Percentiles rank a stretch among this genome's conserved stretches.
Evolutionary conservation across 352 stramenopile species (phyloP).

Genomic region (Pythium diclinum): DNA sequence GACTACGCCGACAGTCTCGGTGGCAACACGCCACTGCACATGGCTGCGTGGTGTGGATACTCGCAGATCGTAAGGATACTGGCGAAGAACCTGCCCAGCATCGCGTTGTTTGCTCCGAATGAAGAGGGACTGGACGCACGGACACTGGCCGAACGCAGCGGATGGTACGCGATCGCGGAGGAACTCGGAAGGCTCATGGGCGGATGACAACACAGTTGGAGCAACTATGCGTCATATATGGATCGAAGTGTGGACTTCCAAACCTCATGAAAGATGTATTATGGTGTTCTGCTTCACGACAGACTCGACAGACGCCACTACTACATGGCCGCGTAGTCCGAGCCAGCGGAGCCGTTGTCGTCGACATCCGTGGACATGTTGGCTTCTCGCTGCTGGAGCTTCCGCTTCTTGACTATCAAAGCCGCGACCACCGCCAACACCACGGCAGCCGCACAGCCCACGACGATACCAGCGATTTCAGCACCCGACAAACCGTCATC

Average conservation of each 20-base stretch:
- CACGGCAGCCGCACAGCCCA: conserved; percentile 27
- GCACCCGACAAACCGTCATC: conserved; percentile 10
- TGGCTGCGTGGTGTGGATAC: conserved; percentile 46
- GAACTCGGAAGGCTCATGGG: conserved; percentile 6
- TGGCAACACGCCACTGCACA: conserved; percentile 68
- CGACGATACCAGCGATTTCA: conserved; percentile 30
- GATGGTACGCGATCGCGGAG: conserved; percentile 14
- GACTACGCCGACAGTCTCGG: conserved; percentile 55
- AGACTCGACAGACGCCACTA: background rate
- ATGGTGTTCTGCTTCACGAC: background rate
- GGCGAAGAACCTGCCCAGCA: conserved; percentile 34
- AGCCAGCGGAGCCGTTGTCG: conserved; percentile 36
- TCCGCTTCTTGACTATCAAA: conserved; percentile 32
- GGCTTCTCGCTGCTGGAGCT: conserved; percentile 33
- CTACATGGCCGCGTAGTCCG: conserved; percentile 50
- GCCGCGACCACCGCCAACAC: conserved; percentile 19
- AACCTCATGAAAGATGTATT: background rate
- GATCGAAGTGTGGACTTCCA: too few relatives aligned
- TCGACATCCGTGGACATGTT: conserved; percentile 41
- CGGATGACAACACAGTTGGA: background rate
- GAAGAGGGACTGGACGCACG: conserved; percentile 42
- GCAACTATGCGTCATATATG: too few relatives aligned
- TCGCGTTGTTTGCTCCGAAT: conserved; percentile 57
- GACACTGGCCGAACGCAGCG: conserved; percentile 38
- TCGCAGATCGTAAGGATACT: conserved; percentile 34